Evolutionary conservation across 164 flowering plant genomes (phyloP).

Genomic region (Liriodendron chinense): DNA sequence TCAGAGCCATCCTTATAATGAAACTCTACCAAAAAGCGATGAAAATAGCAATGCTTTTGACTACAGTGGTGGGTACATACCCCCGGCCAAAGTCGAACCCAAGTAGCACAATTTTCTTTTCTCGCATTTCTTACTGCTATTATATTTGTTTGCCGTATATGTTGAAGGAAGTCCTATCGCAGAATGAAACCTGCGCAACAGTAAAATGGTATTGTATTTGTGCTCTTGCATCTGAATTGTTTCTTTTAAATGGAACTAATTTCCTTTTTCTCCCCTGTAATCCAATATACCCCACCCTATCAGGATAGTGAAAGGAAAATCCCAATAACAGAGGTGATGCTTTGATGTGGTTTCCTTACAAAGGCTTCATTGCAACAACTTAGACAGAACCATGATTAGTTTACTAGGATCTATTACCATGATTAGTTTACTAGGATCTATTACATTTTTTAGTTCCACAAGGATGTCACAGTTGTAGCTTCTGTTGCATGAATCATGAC

Average conservation of each 20-base stretch:
- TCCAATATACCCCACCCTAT: neutral
- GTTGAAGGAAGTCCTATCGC: neutral
- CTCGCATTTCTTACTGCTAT: neutral
- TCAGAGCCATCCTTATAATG: constrained; percentile 34
- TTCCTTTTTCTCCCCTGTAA: neutral
- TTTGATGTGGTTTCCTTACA: too few species aligned
- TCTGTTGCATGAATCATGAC: too few species aligned
- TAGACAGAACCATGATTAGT: too few species aligned
- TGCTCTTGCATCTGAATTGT: neutral
- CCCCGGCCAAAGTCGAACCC: constrained; percentile 32
- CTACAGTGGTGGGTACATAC: constrained; percentile 30
- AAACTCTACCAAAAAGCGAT: neutral
- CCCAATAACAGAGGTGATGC: too few species aligned
- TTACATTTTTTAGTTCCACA: too few species aligned
- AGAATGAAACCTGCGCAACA: neutral
- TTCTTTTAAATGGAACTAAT: neutral
- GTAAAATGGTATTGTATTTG: neutral
- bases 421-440: too few species aligned
- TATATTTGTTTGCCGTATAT: neutral
- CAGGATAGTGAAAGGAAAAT: neutral
- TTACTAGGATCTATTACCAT: too few species aligned
- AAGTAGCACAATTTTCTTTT: constrained; percentile 14
- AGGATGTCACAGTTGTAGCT: too few species aligned
- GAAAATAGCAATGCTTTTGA: constrained; percentile 25
- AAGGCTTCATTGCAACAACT: too few species aligned